These are phyloP conservation scores for Lentinula raphanica DNA, from an alignment of 768 basidiomycete genomes.

Conservation along the genomic window DNA sequence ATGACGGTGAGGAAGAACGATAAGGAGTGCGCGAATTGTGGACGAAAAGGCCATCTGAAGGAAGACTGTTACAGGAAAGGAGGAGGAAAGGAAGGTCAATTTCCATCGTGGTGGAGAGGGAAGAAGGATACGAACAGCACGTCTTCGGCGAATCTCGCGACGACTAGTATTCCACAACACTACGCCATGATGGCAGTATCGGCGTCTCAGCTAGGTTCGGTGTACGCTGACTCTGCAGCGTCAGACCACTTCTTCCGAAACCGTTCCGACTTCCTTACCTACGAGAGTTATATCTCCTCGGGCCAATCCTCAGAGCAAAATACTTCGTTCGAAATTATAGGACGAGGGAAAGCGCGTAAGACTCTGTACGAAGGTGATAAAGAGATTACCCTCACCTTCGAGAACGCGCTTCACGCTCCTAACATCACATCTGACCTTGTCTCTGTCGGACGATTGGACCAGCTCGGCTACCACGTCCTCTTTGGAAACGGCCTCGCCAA, in stretches of 20 bases:
- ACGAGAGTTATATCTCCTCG: background rate
- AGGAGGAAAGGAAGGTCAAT: background rate
- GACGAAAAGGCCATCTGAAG: background rate
- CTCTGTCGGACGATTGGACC: slow-evolving; percentile 17
- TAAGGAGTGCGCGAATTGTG: background rate
- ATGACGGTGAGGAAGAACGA: background rate
- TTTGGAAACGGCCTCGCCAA: slow-evolving; percentile 10
- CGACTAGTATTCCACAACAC: background rate
- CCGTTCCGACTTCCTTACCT: background rate
- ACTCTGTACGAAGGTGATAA: background rate
- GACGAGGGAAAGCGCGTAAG: background rate
- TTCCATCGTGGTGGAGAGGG: background rate
- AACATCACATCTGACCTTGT: slow-evolving; percentile 8
- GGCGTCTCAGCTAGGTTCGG: background rate
- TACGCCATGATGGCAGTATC: background rate
- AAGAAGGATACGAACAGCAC: background rate
- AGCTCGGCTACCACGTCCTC: slow-evolving; percentile 8
- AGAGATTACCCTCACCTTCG: background rate
- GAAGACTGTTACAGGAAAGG: background rate
- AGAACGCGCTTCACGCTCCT: background rate
- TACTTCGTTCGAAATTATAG: background rate
- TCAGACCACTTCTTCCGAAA: background rate
- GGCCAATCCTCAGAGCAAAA: background rate
- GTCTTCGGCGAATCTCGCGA: background rate
- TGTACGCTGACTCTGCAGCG: background rate